A percentile compares a stretch with the other conserved stretches of the same genome.
phyloP scores from a whole-genome alignment of 2,329 filamentous ascomycete species.

The Colletotrichum lupini region DNA sequence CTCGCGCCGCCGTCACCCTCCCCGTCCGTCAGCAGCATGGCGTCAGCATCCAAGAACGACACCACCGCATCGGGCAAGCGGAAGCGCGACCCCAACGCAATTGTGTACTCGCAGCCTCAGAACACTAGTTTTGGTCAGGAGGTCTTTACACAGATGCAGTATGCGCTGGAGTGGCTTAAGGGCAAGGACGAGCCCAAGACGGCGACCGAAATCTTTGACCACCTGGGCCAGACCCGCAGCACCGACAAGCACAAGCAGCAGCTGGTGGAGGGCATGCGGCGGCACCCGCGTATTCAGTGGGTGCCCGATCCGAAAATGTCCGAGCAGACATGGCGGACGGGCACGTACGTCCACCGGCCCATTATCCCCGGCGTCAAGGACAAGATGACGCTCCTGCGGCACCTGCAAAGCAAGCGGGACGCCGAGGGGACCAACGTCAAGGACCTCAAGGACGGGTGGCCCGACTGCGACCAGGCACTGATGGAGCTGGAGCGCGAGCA shows the following conservation, averaged over 20 bases:
- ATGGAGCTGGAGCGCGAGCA: conserved; percentile 81
- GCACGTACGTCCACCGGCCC: conserved; percentile 86
- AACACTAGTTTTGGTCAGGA: conserved; percentile 81
- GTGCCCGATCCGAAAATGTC: conserved; percentile 68
- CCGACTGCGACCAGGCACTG: conserved; percentile 82
- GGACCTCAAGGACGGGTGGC: conserved; percentile 97
- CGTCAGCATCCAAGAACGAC: conserved; percentile 56
- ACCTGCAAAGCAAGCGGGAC: conserved; percentile 84
- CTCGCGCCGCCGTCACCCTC: conserved; percentile 72
- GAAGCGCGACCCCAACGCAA: conserved; percentile 65
- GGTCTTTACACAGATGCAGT: conserved; percentile 88
- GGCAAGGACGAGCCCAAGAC: conserved; percentile 75
- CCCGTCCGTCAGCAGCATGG: conserved; percentile 65
- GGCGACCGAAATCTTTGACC: conserved; percentile 82
- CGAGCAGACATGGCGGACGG: conserved; percentile 73
- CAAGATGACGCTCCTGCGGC: conserved; percentile 80
- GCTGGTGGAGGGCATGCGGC: conserved; percentile 75
- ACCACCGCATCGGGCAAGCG: conserved; percentile 74
- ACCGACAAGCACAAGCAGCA: conserved; percentile 70
- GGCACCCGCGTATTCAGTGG: conserved; percentile 70
- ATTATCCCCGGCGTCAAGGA: conserved; percentile 83
- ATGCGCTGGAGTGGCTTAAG: conserved; percentile 85
- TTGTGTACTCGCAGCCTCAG: conserved; percentile 80
- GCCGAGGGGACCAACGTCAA: conserved; percentile 85
- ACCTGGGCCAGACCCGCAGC: conserved; percentile 77